Evolutionary conservation across 2,329 filamentous ascomycete genomes (phyloP), one percentile per base, ranked within the genome.

Genomic region (Colletotrichum karsti): DNA sequence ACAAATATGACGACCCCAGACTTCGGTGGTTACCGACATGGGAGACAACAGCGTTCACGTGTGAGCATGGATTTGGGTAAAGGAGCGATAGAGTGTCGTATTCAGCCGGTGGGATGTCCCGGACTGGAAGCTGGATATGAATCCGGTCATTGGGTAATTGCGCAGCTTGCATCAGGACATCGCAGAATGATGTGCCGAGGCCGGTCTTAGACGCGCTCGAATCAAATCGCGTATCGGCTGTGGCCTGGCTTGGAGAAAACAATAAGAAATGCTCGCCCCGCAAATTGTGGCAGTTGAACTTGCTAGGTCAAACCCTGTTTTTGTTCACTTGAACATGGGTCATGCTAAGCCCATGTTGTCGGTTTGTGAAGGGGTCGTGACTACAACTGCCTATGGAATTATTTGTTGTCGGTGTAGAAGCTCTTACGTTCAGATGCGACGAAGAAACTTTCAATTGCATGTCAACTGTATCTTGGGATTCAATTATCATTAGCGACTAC

Each of bases 151-250:
- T 57, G 44, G 53, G 35, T 44, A 20, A 12, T 24, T 35, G 26
- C 7, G 18, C 24, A 18, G 18, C 28, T 28, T 39, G 26, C 3
- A 39, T 65, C 39, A 35, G 53, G 18, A 35, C 35, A 54, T 59
- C 60, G 64, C 24, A 33, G 37, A 26, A 55, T 54, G 44, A 68
- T 68, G 33, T 46, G n/a, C 65, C 65, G 65, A 68, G 46, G 30
- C 18, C 33, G 39, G 46, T 8, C 10, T 5, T 18, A n/a, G 37
- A 66, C 24, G 57, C 63, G 63, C 57, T 62, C 63, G 39, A 66
- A 66, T 66, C 46, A 61, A 61, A 51, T 39, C 20, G 22, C 48
- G 15, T 39, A 13, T n/a, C 10, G 33, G 33, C 33, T 35, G 12
- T 35, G 8, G 30, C 4, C 30, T 35, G 30, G 30, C 30, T 35